Percentiles rank a stretch among this genome's conserved stretches.
phyloP scores from a whole-genome alignment of 805 yeast species.

The Yarrowia osloensis region DNA sequence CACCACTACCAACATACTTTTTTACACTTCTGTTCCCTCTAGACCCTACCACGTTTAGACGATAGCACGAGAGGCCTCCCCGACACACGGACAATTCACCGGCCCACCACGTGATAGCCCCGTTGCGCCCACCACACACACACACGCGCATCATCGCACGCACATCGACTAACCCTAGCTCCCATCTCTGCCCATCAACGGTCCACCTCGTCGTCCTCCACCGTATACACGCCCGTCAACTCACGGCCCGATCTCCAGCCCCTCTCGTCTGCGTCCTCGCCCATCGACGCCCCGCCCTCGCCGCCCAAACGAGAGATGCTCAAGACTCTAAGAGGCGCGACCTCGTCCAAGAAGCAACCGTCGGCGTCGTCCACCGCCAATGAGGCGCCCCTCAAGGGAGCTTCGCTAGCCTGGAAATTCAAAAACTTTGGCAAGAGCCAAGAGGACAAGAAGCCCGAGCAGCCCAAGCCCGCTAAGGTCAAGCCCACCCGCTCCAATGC shows the following conservation, averaged over 20 bases:
- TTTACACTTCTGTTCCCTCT: background rate
- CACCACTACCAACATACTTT: constrained; percentile 12
- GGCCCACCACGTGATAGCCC: background rate
- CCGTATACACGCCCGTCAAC: constrained; percentile 27
- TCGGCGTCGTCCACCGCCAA: constrained; percentile 12
- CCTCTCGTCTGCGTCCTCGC: constrained; percentile 27
- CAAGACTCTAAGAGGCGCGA: constrained; percentile 30
- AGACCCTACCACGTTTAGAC: background rate
- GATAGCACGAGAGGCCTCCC: background rate
- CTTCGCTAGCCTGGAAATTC: constrained; percentile 27
- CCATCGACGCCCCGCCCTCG: constrained; percentile 25
- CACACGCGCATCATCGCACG: background rate
- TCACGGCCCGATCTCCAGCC: constrained; percentile 29
- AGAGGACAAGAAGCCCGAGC: constrained; percentile 17
- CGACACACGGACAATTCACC: background rate
- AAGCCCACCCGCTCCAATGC: constrained; percentile 22
- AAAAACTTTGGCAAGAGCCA: constrained; percentile 25
- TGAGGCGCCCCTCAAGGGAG: constrained; percentile 28
- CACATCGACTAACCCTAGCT: constrained; percentile 25
- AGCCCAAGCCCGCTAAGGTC: constrained; percentile 14
- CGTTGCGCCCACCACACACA: background rate
- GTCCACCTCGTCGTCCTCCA: constrained; percentile 26
- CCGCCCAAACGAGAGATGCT: constrained; percentile 32
- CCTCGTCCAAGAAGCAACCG: constrained; percentile 25
- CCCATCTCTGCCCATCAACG: constrained; percentile 25